Evolutionary conservation across 495 filamentous ascomycete genomes (phyloP).

Genomic region (Beverwykella pulmonaria): DNA sequence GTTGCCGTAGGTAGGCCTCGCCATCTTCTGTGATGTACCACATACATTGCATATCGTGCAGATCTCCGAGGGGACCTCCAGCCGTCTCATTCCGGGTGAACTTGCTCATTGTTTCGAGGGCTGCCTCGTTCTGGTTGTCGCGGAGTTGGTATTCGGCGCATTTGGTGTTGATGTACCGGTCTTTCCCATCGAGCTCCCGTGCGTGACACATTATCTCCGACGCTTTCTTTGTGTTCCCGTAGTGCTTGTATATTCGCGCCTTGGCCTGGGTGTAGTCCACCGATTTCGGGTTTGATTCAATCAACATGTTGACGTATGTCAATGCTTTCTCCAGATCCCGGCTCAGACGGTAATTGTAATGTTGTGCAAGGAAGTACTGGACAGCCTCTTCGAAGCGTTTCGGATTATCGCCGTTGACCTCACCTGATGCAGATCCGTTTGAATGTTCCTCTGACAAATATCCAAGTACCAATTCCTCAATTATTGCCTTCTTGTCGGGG

Average conservation of each 20-base stretch:
- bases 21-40: slow-evolving; percentile 97
- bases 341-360: slow-evolving; percentile 91
- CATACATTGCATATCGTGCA: slow-evolving; percentile 97
- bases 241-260: slow-evolving; percentile 92
- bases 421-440: slow-evolving; percentile 53
- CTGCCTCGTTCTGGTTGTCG: slow-evolving; percentile 85
- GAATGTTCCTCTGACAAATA: slow-evolving; percentile 60
- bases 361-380: slow-evolving; percentile 91
- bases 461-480: slow-evolving; percentile 76
- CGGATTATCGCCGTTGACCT: slow-evolving; percentile 56
- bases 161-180: slow-evolving; percentile 98
- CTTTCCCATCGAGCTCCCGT: slow-evolving; percentile 77
- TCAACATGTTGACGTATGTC: slow-evolving; percentile 79
- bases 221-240: slow-evolving; percentile 77
- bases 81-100: slow-evolving; percentile 91
- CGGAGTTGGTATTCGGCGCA: slow-evolving; percentile 95
- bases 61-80: slow-evolving; percentile 84
- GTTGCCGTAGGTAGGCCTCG: slow-evolving; percentile 82
- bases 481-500: slow-evolving; percentile 69
- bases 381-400: slow-evolving; percentile 71
- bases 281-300: slow-evolving; percentile 72
- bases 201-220: slow-evolving; percentile 88
- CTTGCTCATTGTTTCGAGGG: slow-evolving; percentile 83
- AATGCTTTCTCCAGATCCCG: slow-evolving; percentile 80
- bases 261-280: slow-evolving; percentile 95